A percentile compares a stretch with the other conserved stretches of the same genome.
Conservation (phyloP, 2,329 filamentous ascomycete species). For the Dactylonectria estremocensis region DNA sequence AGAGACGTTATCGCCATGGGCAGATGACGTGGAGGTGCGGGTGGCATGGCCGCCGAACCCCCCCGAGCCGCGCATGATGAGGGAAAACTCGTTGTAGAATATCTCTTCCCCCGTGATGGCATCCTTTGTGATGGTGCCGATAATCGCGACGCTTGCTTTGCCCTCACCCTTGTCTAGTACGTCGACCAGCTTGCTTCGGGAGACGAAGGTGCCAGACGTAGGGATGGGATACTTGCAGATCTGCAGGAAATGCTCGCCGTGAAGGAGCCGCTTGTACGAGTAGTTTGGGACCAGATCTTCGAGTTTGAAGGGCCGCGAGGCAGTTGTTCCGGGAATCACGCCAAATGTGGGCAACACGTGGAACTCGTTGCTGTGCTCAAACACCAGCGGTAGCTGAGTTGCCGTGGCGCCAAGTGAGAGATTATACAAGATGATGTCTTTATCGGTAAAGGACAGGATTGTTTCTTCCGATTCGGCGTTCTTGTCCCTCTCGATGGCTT, state of each 20-base stretch:
- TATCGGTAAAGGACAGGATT: conserved; percentile 6
- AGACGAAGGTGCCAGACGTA: conserved; percentile 82
- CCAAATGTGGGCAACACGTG: conserved; percentile 93
- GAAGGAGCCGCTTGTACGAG: conserved; percentile 96
- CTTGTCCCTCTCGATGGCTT: conserved; percentile 81
- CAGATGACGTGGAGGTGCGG: conserved; percentile 62
- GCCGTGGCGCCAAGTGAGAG: conserved; percentile 90
- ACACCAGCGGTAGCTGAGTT: conserved; percentile 38
- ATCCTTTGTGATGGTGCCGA: conserved; percentile 85
- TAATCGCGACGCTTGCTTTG: conserved; percentile 85
- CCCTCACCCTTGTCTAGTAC: conserved; percentile 99
- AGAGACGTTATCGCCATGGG: conserved; percentile 77
- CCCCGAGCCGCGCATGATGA: conserved; percentile 91
- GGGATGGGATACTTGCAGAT: conserved; percentile 93
- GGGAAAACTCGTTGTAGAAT: conserved; percentile 95
- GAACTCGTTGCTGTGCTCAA: conserved; percentile 90
- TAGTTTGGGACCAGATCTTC: conserved; percentile 94
- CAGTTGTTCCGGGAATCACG: conserved; percentile 92
- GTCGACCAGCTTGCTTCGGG: conserved; percentile 86
- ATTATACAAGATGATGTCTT: conserved; percentile 95
- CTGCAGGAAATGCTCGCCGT: conserved; percentile 98
- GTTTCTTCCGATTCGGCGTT: conserved; percentile 87
- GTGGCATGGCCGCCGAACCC: conserved; percentile 91
- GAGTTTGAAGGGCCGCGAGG: conserved; percentile 83
- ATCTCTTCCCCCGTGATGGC: conserved; percentile 88